Evolutionary conservation across 768 basidiomycete species (phyloP), one percentile per base, ranked within the genome.

Genomic region (Xanthoconium purpureum): DNA sequence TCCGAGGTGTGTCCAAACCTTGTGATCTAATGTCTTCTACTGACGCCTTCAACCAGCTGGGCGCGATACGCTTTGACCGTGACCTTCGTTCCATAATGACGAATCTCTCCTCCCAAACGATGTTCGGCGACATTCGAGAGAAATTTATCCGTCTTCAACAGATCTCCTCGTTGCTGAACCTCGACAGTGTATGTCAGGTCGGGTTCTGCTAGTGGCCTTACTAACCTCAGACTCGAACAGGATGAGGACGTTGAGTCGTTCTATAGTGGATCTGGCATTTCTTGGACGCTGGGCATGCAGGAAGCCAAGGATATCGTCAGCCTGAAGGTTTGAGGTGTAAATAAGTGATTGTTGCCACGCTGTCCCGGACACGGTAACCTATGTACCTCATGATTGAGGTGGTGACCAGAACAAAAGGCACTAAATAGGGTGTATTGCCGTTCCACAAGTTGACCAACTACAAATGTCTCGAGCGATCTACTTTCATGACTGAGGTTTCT

Each of bases 211-310:
- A 28, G 5, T 8, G 46, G 58, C 12, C 43, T 37, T 36, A 28
- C 54, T 60, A 36, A 65, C 58, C 30, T 49, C 20, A 50, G 17
- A 15, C 33, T 29, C 18, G 42, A 45, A 37, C 63, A 94, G 94
- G 94, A 96, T 62, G 95, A 97, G 71, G 92, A 94, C 63, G 86
- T 94, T 6, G 90, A 95, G 60, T 92, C 95, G 52, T 97, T 98
- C 70, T 98, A 94, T 72, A 91, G 89, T 61, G 84, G 89, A 50
- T 95, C 93, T 4, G 95, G 95, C 18, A 93, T 97, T 59, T 81
- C 85, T 13, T 96, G 93, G 93, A 88, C 87, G 65, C 68, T 95
- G 52, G 87, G 80, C 59, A 77, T 84, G 60, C 82, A 85, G 55
- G 93, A 96, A 62, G 92, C 90, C 47, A 83, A 84, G 54, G 75